Evolutionary conservation across 73 alveolate species (phyloP), one percentile per base, ranked within the genome.

Genomic region (Breviolum minutum): DNA sequence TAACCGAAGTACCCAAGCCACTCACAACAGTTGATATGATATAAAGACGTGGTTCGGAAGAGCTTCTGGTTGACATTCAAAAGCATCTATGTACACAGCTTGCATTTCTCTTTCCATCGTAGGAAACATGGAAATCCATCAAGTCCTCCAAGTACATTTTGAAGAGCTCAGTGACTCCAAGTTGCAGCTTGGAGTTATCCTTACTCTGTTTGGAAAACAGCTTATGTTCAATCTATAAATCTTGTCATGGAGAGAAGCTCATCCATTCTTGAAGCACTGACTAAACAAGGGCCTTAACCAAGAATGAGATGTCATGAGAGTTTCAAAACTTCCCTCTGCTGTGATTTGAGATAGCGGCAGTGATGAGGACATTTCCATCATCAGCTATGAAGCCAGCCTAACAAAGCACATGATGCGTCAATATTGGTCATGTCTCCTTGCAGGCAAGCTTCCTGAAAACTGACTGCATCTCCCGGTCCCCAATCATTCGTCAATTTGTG

Each of bases 321-420:
- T 40, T 40, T 40, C 54, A 40, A 40, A 40, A 40, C 54, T 40
- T 40, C 54, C 54, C 3, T 40, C 54, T 40, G 54, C 54, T 40
- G 54, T 40, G 54, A 40, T 40, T 40, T 40, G 54, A 40, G 54
- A 40, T 40, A 40, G 54, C 88, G 88, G 69, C 86, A 24, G 70
- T 69, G 32, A 88, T 20, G 73, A 60, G 71, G 29, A 88, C 95
- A 14, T 88, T 88, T 60, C 86, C 95, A 0, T 88, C 95, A 22
- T 74, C 95, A 8, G 95, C 95, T 14, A 88, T 86, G 61, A 88
- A 88, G 71, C 95, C 95, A 14, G 95, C 95, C 95, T 88, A 64
- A 71, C 32, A 32, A 11, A 20, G 19, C 82, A 71, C 19, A 8
- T 20, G 40, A 71, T 20, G 0, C 81, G 13, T 30, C 81, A 71